Conservation (phyloP, 345 rosid genomes). For the Cardiospermum halicacabum region DNA sequence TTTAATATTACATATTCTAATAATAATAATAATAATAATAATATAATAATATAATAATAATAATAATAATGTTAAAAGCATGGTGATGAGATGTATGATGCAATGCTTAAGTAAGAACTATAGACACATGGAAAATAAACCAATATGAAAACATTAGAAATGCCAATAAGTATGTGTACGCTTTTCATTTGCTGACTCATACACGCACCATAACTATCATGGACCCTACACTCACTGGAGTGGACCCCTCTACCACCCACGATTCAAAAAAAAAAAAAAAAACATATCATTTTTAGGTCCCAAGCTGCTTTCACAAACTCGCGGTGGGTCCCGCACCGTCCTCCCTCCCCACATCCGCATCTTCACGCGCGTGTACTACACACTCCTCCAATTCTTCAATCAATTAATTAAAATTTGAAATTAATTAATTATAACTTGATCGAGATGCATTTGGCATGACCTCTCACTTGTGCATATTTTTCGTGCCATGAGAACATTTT, state of each 20-base stretch:
- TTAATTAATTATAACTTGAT: slow-evolving; percentile 2
- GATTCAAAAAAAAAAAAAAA: too few relatives aligned
- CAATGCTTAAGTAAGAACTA: slow-evolving; percentile 21
- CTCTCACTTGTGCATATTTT: not conserved
- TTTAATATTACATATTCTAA: too few relatives aligned
- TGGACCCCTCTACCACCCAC: slow-evolving; percentile 16
- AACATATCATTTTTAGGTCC: slow-evolving; percentile 30
- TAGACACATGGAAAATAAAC: not conserved
- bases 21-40: too few relatives aligned
- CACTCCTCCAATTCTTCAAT: not conserved
- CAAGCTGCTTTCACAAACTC: slow-evolving; percentile 23
- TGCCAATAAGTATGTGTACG: not conserved
- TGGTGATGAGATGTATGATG: slow-evolving; percentile 27
- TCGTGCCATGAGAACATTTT: not conserved
- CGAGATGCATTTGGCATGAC: not conserved
- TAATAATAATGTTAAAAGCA: not conserved
- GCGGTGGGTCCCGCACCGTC: slow-evolving; percentile 7
- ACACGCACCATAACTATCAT: slow-evolving; percentile 2
- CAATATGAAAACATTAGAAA: not conserved
- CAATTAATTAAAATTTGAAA: not conserved
- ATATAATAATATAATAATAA: too few relatives aligned
- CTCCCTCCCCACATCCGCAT: not conserved
- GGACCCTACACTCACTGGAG: slow-evolving; percentile 14
- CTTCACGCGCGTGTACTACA: not conserved
- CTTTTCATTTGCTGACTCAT: not conserved